Percentiles rank a stretch among this genome's conserved stretches.
Evolutionary conservation across 306 rosid genomes (phyloP).

Genomic region (Trichosanthes truncata): DNA sequence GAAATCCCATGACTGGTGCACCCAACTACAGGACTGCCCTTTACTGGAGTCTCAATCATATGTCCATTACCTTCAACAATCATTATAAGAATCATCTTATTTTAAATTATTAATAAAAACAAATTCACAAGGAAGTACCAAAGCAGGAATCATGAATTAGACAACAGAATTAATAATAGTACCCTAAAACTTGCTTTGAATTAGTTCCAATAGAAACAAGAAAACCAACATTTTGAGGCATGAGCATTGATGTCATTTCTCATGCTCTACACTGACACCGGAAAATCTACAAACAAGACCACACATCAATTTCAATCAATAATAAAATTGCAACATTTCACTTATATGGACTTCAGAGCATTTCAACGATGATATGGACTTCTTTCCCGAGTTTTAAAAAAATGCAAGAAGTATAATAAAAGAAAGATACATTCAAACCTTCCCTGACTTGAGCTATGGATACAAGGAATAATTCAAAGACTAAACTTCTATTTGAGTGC

Average conservation of each 20-base stretch:
- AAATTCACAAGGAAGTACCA: not conserved
- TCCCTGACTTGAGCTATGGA: not conserved
- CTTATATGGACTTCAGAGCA: not conserved
- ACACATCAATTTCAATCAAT: not conserved
- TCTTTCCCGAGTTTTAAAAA: not conserved
- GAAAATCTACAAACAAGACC: not conserved
- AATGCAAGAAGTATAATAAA: not conserved
- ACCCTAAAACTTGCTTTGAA: not conserved
- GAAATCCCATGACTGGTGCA: constrained; percentile 26
- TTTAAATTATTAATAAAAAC: not conserved
- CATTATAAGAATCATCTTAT: not conserved
- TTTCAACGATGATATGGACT: not conserved
- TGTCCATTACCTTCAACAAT: constrained; percentile 18
- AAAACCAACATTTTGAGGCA: not conserved
- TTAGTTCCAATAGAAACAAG: not conserved
- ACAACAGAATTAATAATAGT: not conserved
- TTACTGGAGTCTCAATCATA: constrained; percentile 23
- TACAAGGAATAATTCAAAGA: not conserved
- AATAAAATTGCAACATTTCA: not conserved
- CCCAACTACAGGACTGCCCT: constrained; percentile 24
- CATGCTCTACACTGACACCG: not conserved
- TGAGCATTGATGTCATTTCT: constrained; percentile 4
- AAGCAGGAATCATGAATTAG: not conserved
- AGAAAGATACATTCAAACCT: not conserved
- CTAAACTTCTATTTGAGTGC: not conserved